These are phyloP conservation scores for Backusella circina DNA, from an alignment of 192 early-diverging fungal species.

Conservation along the genomic window DNA sequence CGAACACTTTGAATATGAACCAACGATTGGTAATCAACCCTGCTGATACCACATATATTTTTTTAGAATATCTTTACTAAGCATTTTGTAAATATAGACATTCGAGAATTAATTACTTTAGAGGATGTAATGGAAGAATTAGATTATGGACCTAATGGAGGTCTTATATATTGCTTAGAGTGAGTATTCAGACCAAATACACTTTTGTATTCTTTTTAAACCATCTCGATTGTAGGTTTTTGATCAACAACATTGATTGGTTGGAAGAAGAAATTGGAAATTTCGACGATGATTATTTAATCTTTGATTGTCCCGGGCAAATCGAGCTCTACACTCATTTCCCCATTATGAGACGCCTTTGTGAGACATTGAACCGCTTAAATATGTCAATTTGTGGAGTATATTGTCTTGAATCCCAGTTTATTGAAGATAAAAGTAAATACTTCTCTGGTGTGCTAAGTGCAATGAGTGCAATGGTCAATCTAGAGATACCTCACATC, in stretches of 20 bases:
- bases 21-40: slow-evolving; percentile 60
- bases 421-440: slow-evolving; percentile 93
- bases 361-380: slow-evolving; percentile 61
- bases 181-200: slow-evolving; percentile 24
- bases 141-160: slow-evolving; percentile 96
- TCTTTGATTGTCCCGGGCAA: slow-evolving; percentile 97
- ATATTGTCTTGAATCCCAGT: slow-evolving; percentile 91
- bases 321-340: slow-evolving; percentile 99
- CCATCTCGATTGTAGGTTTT: slow-evolving; percentile 46
- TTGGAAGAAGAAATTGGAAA: slow-evolving; percentile 88
- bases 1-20: slow-evolving; percentile 92
- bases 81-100: slow-evolving; percentile 51
- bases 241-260: slow-evolving; percentile 96
- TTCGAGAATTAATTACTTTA: slow-evolving; percentile 93
- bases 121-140: slow-evolving; percentile 99
- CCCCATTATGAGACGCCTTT: slow-evolving; percentile 87
- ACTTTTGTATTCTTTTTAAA: background rate
- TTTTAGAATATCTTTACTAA: background rate
- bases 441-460: slow-evolving; percentile 96
- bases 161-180: slow-evolving; percentile 96
- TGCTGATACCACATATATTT: background rate
- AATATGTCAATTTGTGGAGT: slow-evolving; percentile 90
- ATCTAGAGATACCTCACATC: slow-evolving; percentile 96
- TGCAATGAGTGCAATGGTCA: slow-evolving; percentile 94
- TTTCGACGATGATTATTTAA: slow-evolving; percentile 95